Conservation (phyloP, 1,284 basidiomycete species). For the Fistulina hepatica region DNA sequence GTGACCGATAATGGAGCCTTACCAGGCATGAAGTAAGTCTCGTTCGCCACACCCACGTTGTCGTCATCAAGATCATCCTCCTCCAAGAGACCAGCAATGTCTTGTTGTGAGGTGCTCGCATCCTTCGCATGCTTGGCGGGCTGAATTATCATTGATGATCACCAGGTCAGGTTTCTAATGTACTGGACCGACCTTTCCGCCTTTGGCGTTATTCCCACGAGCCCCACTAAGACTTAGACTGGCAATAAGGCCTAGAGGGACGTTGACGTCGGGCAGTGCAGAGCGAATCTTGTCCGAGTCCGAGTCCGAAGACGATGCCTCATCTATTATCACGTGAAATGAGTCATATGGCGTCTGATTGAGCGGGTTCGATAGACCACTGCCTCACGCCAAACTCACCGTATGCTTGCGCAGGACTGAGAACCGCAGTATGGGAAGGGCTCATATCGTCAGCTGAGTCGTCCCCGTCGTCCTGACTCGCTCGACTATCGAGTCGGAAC, state of each 20-base stretch:
- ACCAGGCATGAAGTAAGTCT: constrained; percentile 74
- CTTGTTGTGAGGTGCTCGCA: constrained; percentile 29
- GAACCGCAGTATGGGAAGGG: too few species aligned
- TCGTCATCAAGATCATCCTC: constrained; percentile 47
- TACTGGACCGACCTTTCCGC: constrained; percentile 8
- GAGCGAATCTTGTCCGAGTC: constrained; percentile 32
- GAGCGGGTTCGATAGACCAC: too few species aligned
- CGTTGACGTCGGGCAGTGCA: constrained; percentile 51
- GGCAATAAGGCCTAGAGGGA: constrained; percentile 65
- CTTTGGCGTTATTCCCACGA: constrained; percentile 30
- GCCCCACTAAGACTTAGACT: constrained; percentile 54
- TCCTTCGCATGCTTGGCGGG: constrained; percentile 16
- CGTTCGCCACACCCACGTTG: constrained; percentile 70
- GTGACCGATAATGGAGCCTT: constrained; percentile 13
- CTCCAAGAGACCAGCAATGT: constrained; percentile 20
- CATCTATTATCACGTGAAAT: too few species aligned
- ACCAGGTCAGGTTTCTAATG: too few species aligned
- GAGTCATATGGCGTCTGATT: too few species aligned
- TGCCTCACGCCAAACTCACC: too few species aligned
- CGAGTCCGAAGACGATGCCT: too few species aligned
- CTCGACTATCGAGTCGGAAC: constrained; percentile 34
- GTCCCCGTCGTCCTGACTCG: constrained; percentile 24
- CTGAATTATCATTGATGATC: too few species aligned
- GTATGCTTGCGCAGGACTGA: too few species aligned
- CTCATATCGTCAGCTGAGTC: constrained; percentile 14